Percentiles rank a stretch among this genome's conserved stretches.
Conservation (phyloP, 1,284 basidiomycete genomes). For the Cryptococcus hybrid region DNA sequence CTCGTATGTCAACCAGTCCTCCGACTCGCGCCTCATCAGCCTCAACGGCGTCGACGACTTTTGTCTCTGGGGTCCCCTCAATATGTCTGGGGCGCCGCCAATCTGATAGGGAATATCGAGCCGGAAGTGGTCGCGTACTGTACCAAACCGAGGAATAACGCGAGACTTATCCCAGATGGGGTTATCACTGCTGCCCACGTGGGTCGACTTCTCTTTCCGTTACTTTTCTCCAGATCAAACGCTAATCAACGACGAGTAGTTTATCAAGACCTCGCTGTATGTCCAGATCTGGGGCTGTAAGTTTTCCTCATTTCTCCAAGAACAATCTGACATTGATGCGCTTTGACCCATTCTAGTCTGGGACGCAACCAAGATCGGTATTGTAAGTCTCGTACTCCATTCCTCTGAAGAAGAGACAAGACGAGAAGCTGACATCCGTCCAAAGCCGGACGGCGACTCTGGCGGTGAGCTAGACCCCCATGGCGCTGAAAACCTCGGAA, state of each 20-base stretch:
- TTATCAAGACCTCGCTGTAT: conserved; percentile 46
- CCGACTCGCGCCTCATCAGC: conserved; percentile 40
- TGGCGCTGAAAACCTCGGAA: conserved; percentile 53
- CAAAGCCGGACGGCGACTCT: conserved; percentile 37
- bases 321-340: not conserved
- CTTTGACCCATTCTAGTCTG: conserved; percentile 18
- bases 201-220: conserved; percentile 6
- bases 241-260: conserved; percentile 16
- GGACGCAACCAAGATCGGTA: conserved; percentile 48
- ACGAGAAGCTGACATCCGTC: not conserved
- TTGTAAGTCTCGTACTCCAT: conserved; percentile 22
- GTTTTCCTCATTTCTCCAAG: not conserved
- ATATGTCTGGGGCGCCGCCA: conserved; percentile 23
- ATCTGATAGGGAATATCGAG: conserved; percentile 45
- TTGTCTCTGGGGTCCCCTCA: conserved; percentile 46
- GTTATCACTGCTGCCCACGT: conserved; percentile 43
- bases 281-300: conserved; percentile 53
- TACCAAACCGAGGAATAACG: conserved; percentile 40
- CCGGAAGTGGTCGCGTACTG: conserved; percentile 44
- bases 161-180: conserved; percentile 47
- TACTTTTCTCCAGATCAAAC: not conserved
- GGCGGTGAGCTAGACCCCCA: conserved; percentile 56
- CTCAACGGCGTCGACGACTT: conserved; percentile 50
- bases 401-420: not conserved
- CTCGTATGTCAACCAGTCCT: conserved; percentile 47